These are phyloP conservation scores for Salix suchowensis DNA, from an alignment of 345 rosid genomes.

Conservation along the genomic window DNA sequence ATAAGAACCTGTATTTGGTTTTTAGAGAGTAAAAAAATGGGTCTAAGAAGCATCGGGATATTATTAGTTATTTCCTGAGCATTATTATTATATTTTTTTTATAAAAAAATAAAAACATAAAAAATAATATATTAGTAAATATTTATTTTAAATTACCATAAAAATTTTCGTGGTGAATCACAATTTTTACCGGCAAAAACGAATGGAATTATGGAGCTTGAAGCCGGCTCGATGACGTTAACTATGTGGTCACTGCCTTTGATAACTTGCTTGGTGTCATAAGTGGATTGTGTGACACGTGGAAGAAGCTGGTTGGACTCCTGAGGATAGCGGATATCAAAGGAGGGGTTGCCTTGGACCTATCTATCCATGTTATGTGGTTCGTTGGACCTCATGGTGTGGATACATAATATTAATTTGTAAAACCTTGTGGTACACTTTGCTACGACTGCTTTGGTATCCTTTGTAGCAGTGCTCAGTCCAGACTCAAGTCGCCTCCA, in stretches of 20 bases:
- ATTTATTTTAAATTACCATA: too few species aligned
- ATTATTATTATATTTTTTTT: too few species aligned
- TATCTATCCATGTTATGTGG: conserved; percentile 13
- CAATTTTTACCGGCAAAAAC: not conserved
- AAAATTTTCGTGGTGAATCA: too few species aligned
- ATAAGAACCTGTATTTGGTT: too few species aligned
- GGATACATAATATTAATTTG: conserved; percentile 3
- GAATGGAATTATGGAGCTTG: not conserved
- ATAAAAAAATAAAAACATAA: too few species aligned
- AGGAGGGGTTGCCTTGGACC: conserved; percentile 17
- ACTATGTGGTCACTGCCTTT: not conserved
- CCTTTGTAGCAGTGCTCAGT: not conserved
- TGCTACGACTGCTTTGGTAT: not conserved
- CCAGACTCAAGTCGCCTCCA: not conserved
- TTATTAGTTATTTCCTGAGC: too few species aligned
- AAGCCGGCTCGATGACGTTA: not conserved
- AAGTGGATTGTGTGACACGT: conserved; percentile 52
- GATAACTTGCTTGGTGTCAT: not conserved
- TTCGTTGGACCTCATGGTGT: conserved; percentile 1
- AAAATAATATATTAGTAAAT: too few species aligned
- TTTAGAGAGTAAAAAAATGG: too few species aligned
- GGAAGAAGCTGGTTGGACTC: conserved; percentile 45
- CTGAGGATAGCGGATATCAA: conserved; percentile 56
- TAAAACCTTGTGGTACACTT: not conserved
- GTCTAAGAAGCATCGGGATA: too few species aligned